phyloP scores from a whole-genome alignment of 2,329 filamentous ascomycete genomes.

The Epichloe baconii region DNA sequence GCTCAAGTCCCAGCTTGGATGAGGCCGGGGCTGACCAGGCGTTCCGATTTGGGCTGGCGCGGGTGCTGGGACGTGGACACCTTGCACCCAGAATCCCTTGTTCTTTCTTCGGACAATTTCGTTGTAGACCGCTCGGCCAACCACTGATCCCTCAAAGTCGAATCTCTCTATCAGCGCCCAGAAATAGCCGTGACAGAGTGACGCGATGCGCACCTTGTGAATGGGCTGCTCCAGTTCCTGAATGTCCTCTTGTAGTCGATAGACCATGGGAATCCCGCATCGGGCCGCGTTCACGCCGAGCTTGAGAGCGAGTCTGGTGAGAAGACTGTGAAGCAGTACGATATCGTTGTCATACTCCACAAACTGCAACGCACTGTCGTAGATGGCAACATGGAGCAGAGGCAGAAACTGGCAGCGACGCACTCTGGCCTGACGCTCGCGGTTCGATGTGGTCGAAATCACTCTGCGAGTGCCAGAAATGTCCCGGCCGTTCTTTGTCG shows the following conservation, averaged over 20 bases:
- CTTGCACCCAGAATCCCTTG: slow-evolving; percentile 68
- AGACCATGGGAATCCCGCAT: slow-evolving; percentile 76
- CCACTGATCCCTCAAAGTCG: slow-evolving; percentile 54
- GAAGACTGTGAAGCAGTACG: slow-evolving; percentile 61
- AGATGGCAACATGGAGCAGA: slow-evolving; percentile 74
- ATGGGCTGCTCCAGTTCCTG: slow-evolving; percentile 49
- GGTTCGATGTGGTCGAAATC: slow-evolving; percentile 52
- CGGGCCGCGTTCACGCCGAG: slow-evolving; percentile 73
- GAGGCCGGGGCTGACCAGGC: slow-evolving; percentile 31
- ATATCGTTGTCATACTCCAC: slow-evolving; percentile 63
- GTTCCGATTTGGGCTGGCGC: slow-evolving; percentile 47
- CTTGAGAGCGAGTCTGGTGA: slow-evolving; percentile 59
- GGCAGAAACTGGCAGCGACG: slow-evolving; percentile 62
- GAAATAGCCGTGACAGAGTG: slow-evolving; percentile 80
- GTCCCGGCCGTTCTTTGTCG: slow-evolving; percentile 29
- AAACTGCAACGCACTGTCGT: slow-evolving; percentile 70
- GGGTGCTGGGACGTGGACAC: slow-evolving; percentile 57
- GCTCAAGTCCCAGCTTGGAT: slow-evolving; percentile 34
- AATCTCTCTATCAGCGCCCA: slow-evolving; percentile 69
- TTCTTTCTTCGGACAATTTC: slow-evolving; percentile 65
- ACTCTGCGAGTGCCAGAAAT: slow-evolving; percentile 43
- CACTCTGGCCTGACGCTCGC: slow-evolving; percentile 39
- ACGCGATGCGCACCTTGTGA: slow-evolving; percentile 67
- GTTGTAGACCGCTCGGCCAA: slow-evolving; percentile 58
- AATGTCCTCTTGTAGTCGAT: slow-evolving; percentile 77